Evolutionary conservation across 2,329 filamentous ascomycete species (phyloP), one percentile per base, ranked within the genome.

Genomic region (Fusarium temperatum): DNA sequence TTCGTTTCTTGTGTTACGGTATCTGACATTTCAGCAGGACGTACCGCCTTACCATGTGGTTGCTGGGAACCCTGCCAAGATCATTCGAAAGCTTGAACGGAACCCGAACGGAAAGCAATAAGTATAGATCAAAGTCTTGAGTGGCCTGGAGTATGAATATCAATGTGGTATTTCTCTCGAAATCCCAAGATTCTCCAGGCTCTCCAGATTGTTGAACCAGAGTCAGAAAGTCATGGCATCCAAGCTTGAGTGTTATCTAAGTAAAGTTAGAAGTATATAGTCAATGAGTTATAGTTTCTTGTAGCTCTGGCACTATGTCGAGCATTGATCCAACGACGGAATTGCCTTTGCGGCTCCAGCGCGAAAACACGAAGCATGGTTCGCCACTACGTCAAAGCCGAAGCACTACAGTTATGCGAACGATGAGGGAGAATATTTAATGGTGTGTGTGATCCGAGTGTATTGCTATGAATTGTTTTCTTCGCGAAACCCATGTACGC

Each of bases 21-120:
- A 2, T 45, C n/a, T 70, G 13, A 42, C 38, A 18, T 38, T 36
- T 81, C 82, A 63, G 15, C 15, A 79, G 78, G 75, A 78, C 17
- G 81, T 83, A 6, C 77, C 80, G 36, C 63, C 78, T 2, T 75
- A 72, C 20, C 77, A 79, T 53, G 78, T 80, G 26, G 78, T 76
- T 9, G 78, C 77, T 6, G 78, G 78, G 14, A 79, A 79, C 4
- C 78, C 78, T 13, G 78, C 78, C 13, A 64, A 41, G 9, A 63
- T 75, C 35, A n/a, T 75, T 20, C 53, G 72, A 6, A 77, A 77
- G 47, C 63, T 77, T 8, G 67, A 77, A 42, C 36, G 51, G 18
- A 72, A 68, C 10, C 28, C 44, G 5, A 54, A 64, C 9, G 51
- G 44, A 2, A 57, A 73, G 20, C 58, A 69, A 10, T 13, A 58